Conservation (phyloP, 768 basidiomycete species). For the Termitomyces sp. region DNA sequence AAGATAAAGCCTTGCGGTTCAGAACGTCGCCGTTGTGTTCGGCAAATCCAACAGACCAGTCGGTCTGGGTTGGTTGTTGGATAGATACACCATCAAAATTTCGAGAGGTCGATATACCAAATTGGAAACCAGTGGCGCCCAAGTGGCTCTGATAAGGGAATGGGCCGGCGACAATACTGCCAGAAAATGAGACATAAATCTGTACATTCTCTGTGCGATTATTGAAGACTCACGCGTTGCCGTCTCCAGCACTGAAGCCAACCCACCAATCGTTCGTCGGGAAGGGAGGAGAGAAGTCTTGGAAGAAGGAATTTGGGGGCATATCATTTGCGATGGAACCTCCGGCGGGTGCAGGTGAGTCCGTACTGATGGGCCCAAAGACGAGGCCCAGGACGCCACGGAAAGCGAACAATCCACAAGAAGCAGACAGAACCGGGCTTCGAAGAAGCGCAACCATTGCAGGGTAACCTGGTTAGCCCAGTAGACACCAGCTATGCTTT, state of each 20-base stretch:
- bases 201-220: not conserved
- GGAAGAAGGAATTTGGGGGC: slow-evolving; percentile 29
- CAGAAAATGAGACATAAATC: not conserved
- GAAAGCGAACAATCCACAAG: slow-evolving; percentile 5
- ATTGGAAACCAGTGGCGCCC: slow-evolving; percentile 21
- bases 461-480: not conserved
- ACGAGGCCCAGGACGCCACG: slow-evolving; percentile 9
- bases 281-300: slow-evolving; percentile 26
- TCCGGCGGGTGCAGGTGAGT: slow-evolving; percentile 20
- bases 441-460: slow-evolving; percentile 12
- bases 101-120: slow-evolving; percentile 24
- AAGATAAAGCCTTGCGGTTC: slow-evolving; percentile 27
- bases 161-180: slow-evolving; percentile 25
- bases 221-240: slow-evolving; percentile 15
- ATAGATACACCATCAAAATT: slow-evolving; percentile 28
- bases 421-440: slow-evolving; percentile 2
- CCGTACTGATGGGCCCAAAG: slow-evolving; percentile 23
- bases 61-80: slow-evolving; percentile 25
- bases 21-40: slow-evolving; percentile 24
- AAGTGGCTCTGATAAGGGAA: slow-evolving; percentile 27
- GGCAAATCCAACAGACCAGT: slow-evolving; percentile 27
- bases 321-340: slow-evolving; percentile 20
- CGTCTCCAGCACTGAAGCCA: slow-evolving; percentile 24
- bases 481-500: slow-evolving; percentile 5
- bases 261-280: slow-evolving; percentile 33